Evolutionary conservation across 1,139 yeast species (phyloP).

Genomic region (Spencermartinsiella ligniputridi): DNA sequence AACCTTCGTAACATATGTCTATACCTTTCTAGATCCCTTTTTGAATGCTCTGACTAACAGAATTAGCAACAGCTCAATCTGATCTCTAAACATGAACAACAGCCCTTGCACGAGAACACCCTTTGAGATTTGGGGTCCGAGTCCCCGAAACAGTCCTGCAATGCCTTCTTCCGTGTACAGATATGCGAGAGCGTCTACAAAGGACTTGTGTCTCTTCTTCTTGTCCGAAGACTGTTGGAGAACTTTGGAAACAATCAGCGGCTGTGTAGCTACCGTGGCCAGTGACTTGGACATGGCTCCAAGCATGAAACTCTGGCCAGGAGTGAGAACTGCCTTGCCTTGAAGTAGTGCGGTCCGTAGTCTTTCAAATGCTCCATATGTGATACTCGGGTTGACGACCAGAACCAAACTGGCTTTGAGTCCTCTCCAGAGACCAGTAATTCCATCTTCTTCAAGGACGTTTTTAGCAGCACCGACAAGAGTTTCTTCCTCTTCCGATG

Average conservation of each 20-base stretch:
- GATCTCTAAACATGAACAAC: conserved; percentile 78
- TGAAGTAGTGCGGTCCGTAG: conserved; percentile 54
- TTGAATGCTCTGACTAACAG: conserved; percentile 28
- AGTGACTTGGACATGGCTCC: conserved; percentile 78
- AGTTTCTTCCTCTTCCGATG: conserved; percentile 30
- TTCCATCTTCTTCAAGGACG: conserved; percentile 62
- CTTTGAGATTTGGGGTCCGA: conserved; percentile 75
- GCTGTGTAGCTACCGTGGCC: conserved; percentile 80
- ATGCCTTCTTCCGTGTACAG: conserved; percentile 50
- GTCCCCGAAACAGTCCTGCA: conserved; percentile 65
- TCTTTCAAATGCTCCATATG: conserved; percentile 79
- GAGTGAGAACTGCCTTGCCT: conserved; percentile 46
- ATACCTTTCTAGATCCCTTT: conserved; percentile 6
- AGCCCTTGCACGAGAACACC: conserved; percentile 85
- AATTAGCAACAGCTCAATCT: conserved; percentile 36
- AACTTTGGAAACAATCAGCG: conserved; percentile 79
- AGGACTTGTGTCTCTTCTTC: conserved; percentile 36
- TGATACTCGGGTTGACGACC: conserved; percentile 80
- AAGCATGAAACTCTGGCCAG: conserved; percentile 63
- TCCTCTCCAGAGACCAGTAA: conserved; percentile 79
- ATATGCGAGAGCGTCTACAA: conserved; percentile 51
- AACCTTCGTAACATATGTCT: conserved; percentile 4
- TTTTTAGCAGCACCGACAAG: conserved; percentile 49
- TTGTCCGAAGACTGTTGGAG: conserved; percentile 57
- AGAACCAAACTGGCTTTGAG: conserved; percentile 74